phyloP scores from a whole-genome alignment of 1,139 yeast genomes.

The Lipomyces yarrowii region DNA sequence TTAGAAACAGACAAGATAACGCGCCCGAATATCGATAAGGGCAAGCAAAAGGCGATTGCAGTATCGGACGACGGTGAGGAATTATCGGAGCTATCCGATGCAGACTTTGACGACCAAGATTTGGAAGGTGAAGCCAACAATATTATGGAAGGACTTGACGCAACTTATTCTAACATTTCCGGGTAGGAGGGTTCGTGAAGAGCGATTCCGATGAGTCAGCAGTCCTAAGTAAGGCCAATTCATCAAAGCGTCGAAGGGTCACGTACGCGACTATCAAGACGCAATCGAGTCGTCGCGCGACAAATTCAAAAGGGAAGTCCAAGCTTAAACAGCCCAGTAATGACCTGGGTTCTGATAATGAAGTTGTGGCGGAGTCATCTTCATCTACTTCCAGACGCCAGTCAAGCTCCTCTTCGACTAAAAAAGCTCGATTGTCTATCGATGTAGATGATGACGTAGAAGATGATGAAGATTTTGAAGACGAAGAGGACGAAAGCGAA shows the following conservation, averaged over 20 bases:
- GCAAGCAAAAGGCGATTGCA: conserved; percentile 10
- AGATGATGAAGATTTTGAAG: conserved; percentile 11
- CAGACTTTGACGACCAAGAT: neutral
- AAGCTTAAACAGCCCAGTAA: neutral
- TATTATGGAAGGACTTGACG: neutral
- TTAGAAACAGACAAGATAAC: neutral
- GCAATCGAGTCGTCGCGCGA: neutral
- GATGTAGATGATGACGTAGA: neutral
- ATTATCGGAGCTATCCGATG: conserved; percentile 3
- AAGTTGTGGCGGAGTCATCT: conserved; percentile 3
- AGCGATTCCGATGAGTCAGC: conserved; percentile 13
- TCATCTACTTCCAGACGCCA: neutral
- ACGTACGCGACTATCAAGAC: neutral
- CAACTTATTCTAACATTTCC: neutral
- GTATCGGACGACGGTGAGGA: conserved; percentile 21
- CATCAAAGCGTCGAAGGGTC: conserved; percentile 1
- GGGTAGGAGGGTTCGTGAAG: conserved; percentile 9
- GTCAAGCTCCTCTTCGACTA: neutral
- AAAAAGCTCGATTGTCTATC: neutral
- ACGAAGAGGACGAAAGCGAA: conserved; percentile 9
- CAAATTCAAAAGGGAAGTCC: neutral
- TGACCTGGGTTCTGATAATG: neutral
- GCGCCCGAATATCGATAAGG: neutral
- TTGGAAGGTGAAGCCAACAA: neutral
- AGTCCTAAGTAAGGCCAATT: neutral